Percentiles rank a stretch among this genome's conserved stretches.
phyloP scores from a whole-genome alignment of 768 basidiomycete species.

The Kwoniella dejecticola region DNA sequence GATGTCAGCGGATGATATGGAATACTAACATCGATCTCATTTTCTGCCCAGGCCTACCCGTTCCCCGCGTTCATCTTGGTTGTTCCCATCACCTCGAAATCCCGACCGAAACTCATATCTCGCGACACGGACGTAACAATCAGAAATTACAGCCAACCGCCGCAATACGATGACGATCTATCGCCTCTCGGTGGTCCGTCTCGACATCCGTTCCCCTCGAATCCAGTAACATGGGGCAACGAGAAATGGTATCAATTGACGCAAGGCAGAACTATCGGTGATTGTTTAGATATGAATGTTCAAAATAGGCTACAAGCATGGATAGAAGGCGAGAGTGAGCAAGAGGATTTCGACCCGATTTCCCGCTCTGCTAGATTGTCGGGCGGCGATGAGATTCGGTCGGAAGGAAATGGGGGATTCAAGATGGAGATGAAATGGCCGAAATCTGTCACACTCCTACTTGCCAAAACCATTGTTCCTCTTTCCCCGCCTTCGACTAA shows the following conservation, averaged over 20 bases:
- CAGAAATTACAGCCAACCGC: constrained; percentile 4
- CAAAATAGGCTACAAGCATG: constrained; percentile 34
- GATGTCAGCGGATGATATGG: too few relatives aligned
- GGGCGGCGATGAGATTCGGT: too few relatives aligned
- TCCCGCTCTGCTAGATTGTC: too few relatives aligned
- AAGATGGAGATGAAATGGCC: constrained; percentile 21
- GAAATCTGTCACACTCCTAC: constrained; percentile 11
- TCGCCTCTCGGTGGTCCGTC: constrained; percentile 33
- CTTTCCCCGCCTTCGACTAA: constrained; percentile 35
- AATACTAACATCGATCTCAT: background rate
- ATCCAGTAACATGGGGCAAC: constrained; percentile 38
- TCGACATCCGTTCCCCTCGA: constrained; percentile 11
- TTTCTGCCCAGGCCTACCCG: constrained; percentile 37
- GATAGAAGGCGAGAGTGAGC: constrained; percentile 32
- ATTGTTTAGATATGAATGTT: constrained; percentile 27
- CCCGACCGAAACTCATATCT: constrained; percentile 31
- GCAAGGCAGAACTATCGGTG: constrained; percentile 30
- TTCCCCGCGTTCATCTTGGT: constrained; percentile 43
- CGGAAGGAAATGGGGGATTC: constrained; percentile 24
- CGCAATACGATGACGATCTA: constrained; percentile 27
- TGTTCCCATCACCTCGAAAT: constrained; percentile 17
- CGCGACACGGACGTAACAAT: constrained; percentile 47
- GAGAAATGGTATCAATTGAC: constrained; percentile 41
- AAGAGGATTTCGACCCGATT: background rate
- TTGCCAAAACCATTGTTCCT: constrained; percentile 36